Evolutionary conservation across 345 rosid species (phyloP).

Genomic region (Eucalyptus victrix): DNA sequence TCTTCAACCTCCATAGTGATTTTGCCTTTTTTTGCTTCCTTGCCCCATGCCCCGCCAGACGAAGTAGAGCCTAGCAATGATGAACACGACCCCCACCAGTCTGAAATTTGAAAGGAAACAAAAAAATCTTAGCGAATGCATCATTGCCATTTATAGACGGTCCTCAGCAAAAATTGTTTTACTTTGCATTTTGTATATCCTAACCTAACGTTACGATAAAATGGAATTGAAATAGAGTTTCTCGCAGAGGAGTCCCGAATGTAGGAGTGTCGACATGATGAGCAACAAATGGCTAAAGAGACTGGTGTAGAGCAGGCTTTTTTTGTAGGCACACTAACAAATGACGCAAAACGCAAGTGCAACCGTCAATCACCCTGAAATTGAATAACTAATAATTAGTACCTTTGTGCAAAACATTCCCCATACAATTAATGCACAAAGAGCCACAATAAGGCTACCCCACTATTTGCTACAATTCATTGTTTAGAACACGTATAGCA

Average conservation of each 20-base stretch:
- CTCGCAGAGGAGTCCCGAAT: slow-evolving; percentile 68
- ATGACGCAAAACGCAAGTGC: slow-evolving; percentile 54
- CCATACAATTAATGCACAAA: background rate
- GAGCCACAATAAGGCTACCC: background rate
- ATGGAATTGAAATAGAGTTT: slow-evolving; percentile 8
- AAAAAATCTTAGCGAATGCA: no score
- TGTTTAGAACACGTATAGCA: slow-evolving; percentile 19
- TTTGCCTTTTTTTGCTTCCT: slow-evolving; percentile 1
- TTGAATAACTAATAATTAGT: background rate
- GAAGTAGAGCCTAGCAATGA: slow-evolving; percentile 52
- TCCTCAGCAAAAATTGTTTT: no score
- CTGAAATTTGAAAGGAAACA: slow-evolving; percentile 1
- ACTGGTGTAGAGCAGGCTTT: slow-evolving; percentile 71
- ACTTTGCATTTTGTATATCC: background rate
- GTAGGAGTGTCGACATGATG: slow-evolving; percentile 47
- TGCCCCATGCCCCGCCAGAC: slow-evolving; percentile 79
- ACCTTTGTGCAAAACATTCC: background rate
- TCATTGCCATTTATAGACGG: background rate
- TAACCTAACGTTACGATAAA: background rate
- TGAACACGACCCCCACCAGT: slow-evolving; percentile 49
- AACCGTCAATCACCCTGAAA: slow-evolving; percentile 57
- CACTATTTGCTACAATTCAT: background rate
- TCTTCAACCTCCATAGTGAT: background rate
- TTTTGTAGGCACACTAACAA: slow-evolving; percentile 55
- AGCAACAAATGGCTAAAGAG: slow-evolving; percentile 78